Evolutionary conservation across 768 basidiomycete species (phyloP), one percentile per base, ranked within the genome.

Genomic region (Galerina marginata): DNA sequence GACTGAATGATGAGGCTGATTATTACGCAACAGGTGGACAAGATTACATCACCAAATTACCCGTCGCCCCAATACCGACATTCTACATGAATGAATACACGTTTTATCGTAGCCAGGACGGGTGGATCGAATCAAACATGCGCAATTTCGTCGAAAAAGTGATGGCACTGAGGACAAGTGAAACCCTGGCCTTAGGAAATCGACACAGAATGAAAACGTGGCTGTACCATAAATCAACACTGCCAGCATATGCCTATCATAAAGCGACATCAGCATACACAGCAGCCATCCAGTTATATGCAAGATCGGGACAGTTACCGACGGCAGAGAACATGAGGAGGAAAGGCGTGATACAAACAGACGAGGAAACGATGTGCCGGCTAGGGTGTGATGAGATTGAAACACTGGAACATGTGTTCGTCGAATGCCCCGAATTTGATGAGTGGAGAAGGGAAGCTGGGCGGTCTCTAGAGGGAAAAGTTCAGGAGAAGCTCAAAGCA

Each of bases 271-370:
- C 65, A 0, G 67, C 69, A 0, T 66, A 67, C 25, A 68, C 69
- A 3, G 65, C 66, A 1, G 33, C 65, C 5, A 54, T 69, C 4
- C 70, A 70, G 26, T 45, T 68, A 0, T 71, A 68, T 42, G 52
- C 65, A 4, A 47, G 65, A 12, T 67, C 71, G 3, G 58, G 63
- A 1, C 71, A 72, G 48, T 61, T 69, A 0, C 52, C 65, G 11
- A 69, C 67, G 1, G 65, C 64, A 1, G 49, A 47, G 25, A 11
- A 39, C 0, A 55, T 61, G 40, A 11, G 5, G 2, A 16, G 9
- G 56, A 50, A 53, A 47, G 14, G 55, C 3, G 6, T 29, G 6
- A 3, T 29, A 54, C 25, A 46, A 46, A 12, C n/a, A 1, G 40
- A 52, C 9, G 43, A 46, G 29, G 46, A 55, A 0, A 9, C 9